Evolutionary conservation across 257 asterid genomes (phyloP), one percentile per base, ranked within the genome.

Genomic region (Paulownia fortunei): DNA sequence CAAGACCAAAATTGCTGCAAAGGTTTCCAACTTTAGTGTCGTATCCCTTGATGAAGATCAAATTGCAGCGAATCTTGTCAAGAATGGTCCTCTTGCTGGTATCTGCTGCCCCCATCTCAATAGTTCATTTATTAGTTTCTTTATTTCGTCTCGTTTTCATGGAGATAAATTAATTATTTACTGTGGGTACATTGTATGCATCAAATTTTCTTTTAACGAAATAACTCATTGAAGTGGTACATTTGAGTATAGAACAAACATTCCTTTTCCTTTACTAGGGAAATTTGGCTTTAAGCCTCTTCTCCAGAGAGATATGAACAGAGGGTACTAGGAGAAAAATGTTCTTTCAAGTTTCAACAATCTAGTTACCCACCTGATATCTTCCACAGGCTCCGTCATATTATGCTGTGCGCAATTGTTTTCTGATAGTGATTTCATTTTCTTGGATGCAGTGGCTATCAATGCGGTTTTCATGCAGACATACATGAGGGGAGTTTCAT

Each of bases 61-160:
- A 83, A 92, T 92, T 76, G 95, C 97, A 67, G 98, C 98, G 47
- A 92, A 94, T 85, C 97, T 94, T 64, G 97, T 92, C 74, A 86
- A 90, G 76, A 88, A 89, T 71, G 98, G 97, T 16, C 98, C 98
- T 60, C 97, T 94, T 55, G 98, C 98, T 69, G 98, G 98, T 93
- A 80, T 30, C 13, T 80, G 2, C 42, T 63, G 78, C 54, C 77
- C 63, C 78, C 72, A n/a, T 58, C 82, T 21, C 67, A n/a, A n/a
- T 52, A 27, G 15, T 39, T 62, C 23, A 2, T 67, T 18, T 6
- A 11, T 32, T 15, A n/a, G 24, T 32, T 46, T 47, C 19, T 59
- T 21, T 7, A 10, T 47, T 74, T 59, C 15, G n/a, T 9, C 39
- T 58, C 56, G 42, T 21, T 26, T 24, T 26, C 60, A 15, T 56